Conservation (phyloP, 2,329 filamentous ascomycete species). For the Neopestalotiopsis rosae region DNA sequence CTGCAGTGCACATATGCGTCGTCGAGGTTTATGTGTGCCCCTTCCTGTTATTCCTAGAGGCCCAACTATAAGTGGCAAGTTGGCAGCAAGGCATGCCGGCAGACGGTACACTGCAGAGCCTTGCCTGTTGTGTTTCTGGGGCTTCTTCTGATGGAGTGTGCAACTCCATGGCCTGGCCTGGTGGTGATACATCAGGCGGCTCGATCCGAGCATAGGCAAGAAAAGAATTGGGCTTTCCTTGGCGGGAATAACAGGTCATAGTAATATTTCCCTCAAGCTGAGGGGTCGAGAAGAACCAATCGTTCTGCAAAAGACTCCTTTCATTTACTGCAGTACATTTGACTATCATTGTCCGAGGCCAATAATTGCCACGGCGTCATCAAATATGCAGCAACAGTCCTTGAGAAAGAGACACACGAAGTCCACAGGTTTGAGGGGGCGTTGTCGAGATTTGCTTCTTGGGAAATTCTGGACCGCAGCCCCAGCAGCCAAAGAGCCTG, state of each 20-base stretch:
- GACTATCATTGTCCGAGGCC: too few relatives aligned
- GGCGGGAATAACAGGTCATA: not conserved
- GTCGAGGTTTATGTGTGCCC: not conserved
- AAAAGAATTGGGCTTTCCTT: not conserved
- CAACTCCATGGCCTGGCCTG: not conserved
- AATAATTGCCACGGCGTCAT: too few relatives aligned
- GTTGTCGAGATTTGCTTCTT: not conserved
- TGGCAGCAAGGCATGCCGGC: not conserved
- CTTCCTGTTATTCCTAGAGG: not conserved
- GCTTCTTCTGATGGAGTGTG: not conserved
- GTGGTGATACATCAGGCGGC: not conserved
- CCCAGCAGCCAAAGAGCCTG: not conserved
- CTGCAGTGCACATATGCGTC: not conserved
- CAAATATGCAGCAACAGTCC: too few relatives aligned
- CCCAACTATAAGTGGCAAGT: not conserved
- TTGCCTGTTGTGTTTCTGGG: not conserved
- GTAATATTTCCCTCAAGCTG: not conserved
- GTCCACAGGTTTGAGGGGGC: not conserved
- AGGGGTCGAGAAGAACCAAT: not conserved
- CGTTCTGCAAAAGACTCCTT: not conserved
- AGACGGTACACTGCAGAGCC: not conserved
- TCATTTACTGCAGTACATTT: too few relatives aligned
- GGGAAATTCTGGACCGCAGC: not conserved
- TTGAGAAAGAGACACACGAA: not conserved
- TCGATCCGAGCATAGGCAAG: not conserved